These are phyloP conservation scores for Cercospora sojina DNA, from an alignment of 2,329 filamentous ascomycete species.

Conservation along the genomic window DNA sequence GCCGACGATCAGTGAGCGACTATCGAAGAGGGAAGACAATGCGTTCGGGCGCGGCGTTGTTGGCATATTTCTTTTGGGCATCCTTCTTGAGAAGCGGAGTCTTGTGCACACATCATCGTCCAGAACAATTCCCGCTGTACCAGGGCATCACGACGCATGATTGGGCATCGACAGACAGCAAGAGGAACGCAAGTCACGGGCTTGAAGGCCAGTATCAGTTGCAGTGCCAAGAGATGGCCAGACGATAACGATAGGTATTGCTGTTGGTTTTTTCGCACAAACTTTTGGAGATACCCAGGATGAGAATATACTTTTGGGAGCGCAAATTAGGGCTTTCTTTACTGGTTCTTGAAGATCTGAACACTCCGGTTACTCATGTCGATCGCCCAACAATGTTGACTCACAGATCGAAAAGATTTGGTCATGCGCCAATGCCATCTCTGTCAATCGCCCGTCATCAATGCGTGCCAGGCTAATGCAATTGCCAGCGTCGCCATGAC, in stretches of 20 bases:
- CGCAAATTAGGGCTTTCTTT: not conserved
- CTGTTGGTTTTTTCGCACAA: not conserved
- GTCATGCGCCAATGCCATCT: not conserved
- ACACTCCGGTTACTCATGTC: not conserved
- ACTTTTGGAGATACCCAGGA: not conserved
- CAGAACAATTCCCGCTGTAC: not conserved
- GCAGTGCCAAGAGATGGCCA: not conserved
- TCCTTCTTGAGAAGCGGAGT: too few species aligned
- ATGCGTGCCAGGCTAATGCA: not conserved
- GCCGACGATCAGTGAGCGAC: not conserved
- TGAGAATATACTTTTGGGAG: not conserved
- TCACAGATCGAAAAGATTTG: not conserved
- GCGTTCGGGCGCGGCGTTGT: conserved; percentile 14
- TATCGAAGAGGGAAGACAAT: not conserved
- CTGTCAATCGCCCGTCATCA: not conserved
- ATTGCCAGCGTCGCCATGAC: not conserved
- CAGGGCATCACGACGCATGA: not conserved
- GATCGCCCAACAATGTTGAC: not conserved
- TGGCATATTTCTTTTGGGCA: not conserved
- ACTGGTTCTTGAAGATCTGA: not conserved
- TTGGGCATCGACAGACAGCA: not conserved
- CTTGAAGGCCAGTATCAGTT: not conserved
- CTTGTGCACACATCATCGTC: not conserved
- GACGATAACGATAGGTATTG: not conserved
- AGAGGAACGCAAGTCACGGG: not conserved